phyloP scores from a whole-genome alignment of 2,329 filamentous ascomycete species.

The Aspergillus latus region DNA sequence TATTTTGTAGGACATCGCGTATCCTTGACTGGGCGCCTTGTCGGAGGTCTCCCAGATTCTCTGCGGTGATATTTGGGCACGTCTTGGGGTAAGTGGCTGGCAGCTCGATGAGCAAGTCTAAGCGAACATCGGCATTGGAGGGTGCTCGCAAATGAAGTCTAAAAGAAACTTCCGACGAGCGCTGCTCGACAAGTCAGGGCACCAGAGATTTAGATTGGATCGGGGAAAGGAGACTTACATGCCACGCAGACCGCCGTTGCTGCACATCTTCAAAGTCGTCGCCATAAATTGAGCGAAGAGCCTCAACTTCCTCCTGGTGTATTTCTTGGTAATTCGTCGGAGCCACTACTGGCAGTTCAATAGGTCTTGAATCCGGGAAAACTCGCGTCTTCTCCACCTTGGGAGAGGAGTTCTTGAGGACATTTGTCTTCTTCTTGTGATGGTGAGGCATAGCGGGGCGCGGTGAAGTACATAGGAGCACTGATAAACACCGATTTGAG shows the following conservation, averaged over 20 bases:
- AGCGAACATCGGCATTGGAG: slow-evolving; percentile 68
- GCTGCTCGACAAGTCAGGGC: slow-evolving; percentile 48
- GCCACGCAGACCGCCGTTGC: slow-evolving; percentile 74
- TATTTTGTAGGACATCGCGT: slow-evolving; percentile 65
- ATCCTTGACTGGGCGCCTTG: slow-evolving; percentile 71
- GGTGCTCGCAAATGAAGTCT: slow-evolving; percentile 75
- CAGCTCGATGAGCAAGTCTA: slow-evolving; percentile 74
- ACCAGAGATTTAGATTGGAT: background rate
- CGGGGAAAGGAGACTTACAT: slow-evolving; percentile 55
- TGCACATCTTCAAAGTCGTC: slow-evolving; percentile 80
- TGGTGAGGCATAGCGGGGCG: slow-evolving; percentile 47
- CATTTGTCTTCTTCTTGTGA: slow-evolving; percentile 44
- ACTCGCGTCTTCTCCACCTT: slow-evolving; percentile 34
- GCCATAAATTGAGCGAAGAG: slow-evolving; percentile 81
- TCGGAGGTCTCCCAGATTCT: slow-evolving; percentile 63
- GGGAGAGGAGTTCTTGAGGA: slow-evolving; percentile 33
- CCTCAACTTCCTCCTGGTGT: slow-evolving; percentile 85
- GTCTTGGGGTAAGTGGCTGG: slow-evolving; percentile 91
- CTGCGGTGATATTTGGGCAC: slow-evolving; percentile 68
- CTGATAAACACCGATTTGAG: slow-evolving; percentile 26
- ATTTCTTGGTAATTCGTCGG: slow-evolving; percentile 73
- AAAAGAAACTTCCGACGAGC: slow-evolving; percentile 76
- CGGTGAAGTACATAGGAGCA: slow-evolving; percentile 30
- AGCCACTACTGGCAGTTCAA: slow-evolving; percentile 35
- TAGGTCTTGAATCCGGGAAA: slow-evolving; percentile 30